phyloP scores from a whole-genome alignment of 176 grass and related monocot species.

The Ensete ventricosum region DNA sequence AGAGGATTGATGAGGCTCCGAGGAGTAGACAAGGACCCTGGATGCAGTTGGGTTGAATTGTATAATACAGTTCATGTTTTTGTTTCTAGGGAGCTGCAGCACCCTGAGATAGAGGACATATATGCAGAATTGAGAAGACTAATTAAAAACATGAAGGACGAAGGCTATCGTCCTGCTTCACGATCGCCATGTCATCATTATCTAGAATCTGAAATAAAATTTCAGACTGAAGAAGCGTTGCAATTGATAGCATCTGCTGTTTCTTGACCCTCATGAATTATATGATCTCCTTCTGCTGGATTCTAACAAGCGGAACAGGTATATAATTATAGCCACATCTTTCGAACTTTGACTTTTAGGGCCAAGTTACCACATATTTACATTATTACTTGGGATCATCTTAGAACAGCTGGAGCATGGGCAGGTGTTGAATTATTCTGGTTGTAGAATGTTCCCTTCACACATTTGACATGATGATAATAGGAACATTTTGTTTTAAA shows the following conservation, averaged over 20 bases:
- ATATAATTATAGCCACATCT: too few species aligned
- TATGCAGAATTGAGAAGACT: slow-evolving; percentile 47
- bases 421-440: too few species aligned
- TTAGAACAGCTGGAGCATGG: too few species aligned
- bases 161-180: slow-evolving; percentile 34
- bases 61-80: slow-evolving; percentile 59
- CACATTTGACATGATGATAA: too few species aligned
- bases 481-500: too few species aligned
- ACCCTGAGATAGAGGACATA: slow-evolving; percentile 44
- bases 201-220: slow-evolving; percentile 2
- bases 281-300: too few species aligned
- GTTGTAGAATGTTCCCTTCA: too few species aligned
- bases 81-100: slow-evolving; percentile 55
- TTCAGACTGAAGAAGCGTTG: slow-evolving; percentile 25
- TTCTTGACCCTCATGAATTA: too few species aligned
- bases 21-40: slow-evolving; percentile 61
- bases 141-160: slow-evolving; percentile 56
- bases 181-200: not conserved
- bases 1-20: slow-evolving; percentile 50
- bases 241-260: slow-evolving; percentile 19
- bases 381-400: too few species aligned
- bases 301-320: too few species aligned
- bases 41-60: slow-evolving; percentile 70
- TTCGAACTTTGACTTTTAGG: too few species aligned
- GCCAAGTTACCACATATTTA: too few species aligned